phyloP scores from a whole-genome alignment of 2,329 filamentous ascomycete genomes.

The Colletotrichum tofieldiae region DNA sequence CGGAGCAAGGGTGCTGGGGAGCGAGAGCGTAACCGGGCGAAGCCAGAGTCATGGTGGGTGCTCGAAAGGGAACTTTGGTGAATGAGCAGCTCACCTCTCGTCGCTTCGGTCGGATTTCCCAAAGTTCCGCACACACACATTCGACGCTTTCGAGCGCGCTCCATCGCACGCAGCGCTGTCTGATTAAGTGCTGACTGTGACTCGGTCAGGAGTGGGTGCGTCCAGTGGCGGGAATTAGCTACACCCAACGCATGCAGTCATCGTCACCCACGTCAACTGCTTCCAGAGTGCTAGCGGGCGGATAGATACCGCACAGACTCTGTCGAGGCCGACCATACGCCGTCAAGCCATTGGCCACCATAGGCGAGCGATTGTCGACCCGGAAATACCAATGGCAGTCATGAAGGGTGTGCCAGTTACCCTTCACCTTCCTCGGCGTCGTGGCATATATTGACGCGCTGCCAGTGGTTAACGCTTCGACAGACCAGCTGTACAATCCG shows the following conservation, averaged over 20 bases:
- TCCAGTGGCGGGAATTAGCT: not conserved
- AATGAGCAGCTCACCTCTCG: not conserved
- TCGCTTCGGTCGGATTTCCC: constrained; percentile 6
- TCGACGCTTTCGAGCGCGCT: not conserved
- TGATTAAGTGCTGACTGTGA: constrained; percentile 21
- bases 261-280: not conserved
- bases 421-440: not conserved
- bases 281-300: not conserved
- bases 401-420: not conserved
- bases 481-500: not conserved
- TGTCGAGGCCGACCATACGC: not conserved
- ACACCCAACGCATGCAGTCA: not conserved
- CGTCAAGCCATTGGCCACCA: not conserved
- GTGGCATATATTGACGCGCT: not conserved
- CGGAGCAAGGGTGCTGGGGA: constrained; percentile 30
- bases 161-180: not conserved
- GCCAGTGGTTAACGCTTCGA: not conserved
- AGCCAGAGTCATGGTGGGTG: constrained; percentile 26
- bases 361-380: constrained; percentile 3
- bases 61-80: constrained; percentile 29
- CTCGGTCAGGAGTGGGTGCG: constrained; percentile 1
- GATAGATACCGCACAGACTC: constrained; percentile 6
- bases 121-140: not conserved
- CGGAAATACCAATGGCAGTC: not conserved
- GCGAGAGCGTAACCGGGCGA: constrained; percentile 34